Base-by-base conservation (phyloP, 2,329 filamentous ascomycete genomes). In the Cladosporium sphaerospermum region DNA sequence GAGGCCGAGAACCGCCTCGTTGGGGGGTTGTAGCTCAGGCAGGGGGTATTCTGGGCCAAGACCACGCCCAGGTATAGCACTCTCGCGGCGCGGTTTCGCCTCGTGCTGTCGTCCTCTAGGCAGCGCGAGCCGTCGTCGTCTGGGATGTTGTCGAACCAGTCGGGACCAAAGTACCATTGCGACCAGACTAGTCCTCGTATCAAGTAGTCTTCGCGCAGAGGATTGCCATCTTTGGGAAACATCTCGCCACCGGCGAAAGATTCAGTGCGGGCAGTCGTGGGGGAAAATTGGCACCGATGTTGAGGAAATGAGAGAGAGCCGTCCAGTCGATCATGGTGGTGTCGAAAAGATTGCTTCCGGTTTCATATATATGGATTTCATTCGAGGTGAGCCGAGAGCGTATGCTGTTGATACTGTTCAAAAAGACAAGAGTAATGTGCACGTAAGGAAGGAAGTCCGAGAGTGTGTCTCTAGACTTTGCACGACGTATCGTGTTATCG, bases 71-170 rank as follows among this genome's bases (percentile, higher is more conserved):
- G 32, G 19, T 33, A 42, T 2, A 48, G 42, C 37, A 18, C 34
- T 53, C 61, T 53, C 28, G 45, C 53, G 61, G 50, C 53, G 62
- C 56, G 36, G 67, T 59, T 4, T 85, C 71, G 6, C 67, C 72
- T 43, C 74, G 71, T 0, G 76, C 82, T 0, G 85, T 66, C 71
- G 79, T 84, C 0, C 77, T 81, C 69, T 0, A 79, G 67, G 61
- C 88, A 84, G 43, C 87, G 78, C 13, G 77, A 78, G 40, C 83
- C 78, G 56, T 87, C 84, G n/a, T 87, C 84, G 23, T 87, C 83
- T 4, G 83, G 74, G 54, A 78, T 77, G 1, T 77, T 75, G 8
- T 75, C 74, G 61, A 88, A 88, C 79, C 80, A 87, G 0, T 73
- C 69, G 0, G 67, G 53, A 0, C 83, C 82, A 50, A 80, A 83